Base-by-base conservation (phyloP, 345 rosid genomes). In the Populus simonii region DNA sequence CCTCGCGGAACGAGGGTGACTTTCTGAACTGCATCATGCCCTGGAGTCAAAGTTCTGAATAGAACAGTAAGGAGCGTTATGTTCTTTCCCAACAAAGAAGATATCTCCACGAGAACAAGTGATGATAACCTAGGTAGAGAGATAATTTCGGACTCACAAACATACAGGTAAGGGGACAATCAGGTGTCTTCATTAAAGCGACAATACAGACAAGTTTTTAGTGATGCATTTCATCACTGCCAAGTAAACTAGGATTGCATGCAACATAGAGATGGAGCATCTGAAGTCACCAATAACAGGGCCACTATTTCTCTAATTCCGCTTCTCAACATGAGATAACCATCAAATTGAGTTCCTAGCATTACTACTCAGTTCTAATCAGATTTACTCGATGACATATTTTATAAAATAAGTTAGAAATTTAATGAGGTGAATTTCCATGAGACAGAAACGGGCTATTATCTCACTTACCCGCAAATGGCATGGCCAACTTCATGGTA, bases 401-500 rank as follows among this genome's bases (percentile, higher is more conserved):
- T 57, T 59, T 59, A 59, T 59, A 59, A 59, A 10, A n/a, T 55
- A 55, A 55, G 29, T 10, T 23, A 23, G 11, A 59, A 9, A 59
- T 8, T 59, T n/a, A 59, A 22, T 7, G 61, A 55, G 61, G 61
- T 8, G 61, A 55, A 7, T 55, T 22, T 55, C 61, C 61, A 20
- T 20, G 27, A 59, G 15, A 45, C 18, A 43, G 4, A 45, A 55
- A 63, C 20, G n/a, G 23, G 76, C 70, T 63, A 47, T 27, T 25
- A 61, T 82, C 62, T 84, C 75, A 79, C 94, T 84, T 68, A 93
- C 98, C 98, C 97, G 68, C 98, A 94, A 71, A 94, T 85, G 31
- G 98, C 97, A 70, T 94, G 98, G 68, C 98, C 97, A 67, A 94
- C 98, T 88, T 94, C 98, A 76, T 94, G 98, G 88, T 94, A 93